These are phyloP conservation scores for Penicillium odoratum DNA, from an alignment of 495 filamentous ascomycete species.

Conservation along the genomic window DNA sequence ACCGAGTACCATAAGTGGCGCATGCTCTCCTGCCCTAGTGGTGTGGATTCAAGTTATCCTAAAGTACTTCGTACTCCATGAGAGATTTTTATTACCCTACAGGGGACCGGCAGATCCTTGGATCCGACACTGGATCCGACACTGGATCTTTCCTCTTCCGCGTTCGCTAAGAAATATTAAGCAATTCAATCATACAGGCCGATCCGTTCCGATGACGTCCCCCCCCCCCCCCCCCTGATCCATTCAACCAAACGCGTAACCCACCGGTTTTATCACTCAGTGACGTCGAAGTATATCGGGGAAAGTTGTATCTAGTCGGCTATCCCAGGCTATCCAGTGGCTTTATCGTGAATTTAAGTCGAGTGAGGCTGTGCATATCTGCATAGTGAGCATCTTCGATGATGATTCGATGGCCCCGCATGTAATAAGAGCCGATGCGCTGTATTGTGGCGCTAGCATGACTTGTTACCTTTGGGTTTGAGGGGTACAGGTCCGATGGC, in stretches of 20 bases:
- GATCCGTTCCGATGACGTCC: slow-evolving; percentile 24
- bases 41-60: not conserved
- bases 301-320: not conserved
- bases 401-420: slow-evolving; percentile 30
- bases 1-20: slow-evolving; percentile 16
- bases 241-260: not conserved
- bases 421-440: slow-evolving; percentile 18
- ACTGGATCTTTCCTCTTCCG: slow-evolving; percentile 26
- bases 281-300: slow-evolving; percentile 9
- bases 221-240: slow-evolving; percentile 7
- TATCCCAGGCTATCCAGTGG: slow-evolving; percentile 1
- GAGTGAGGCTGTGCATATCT: slow-evolving; percentile 28
- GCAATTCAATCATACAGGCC: slow-evolving; percentile 20
- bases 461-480: slow-evolving; percentile 8
- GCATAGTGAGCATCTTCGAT: not conserved
- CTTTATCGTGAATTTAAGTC: slow-evolving; percentile 8
- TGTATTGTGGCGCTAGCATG: slow-evolving; percentile 23
- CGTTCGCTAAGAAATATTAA: slow-evolving; percentile 27
- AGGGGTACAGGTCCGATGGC: not conserved
- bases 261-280: not conserved
- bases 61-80: not conserved
- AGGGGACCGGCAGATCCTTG: slow-evolving; percentile 22
- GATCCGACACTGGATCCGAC: slow-evolving; percentile 20
- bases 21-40: slow-evolving; percentile 19
- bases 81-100: slow-evolving; percentile 3